These are phyloP conservation scores for Claviceps arundinis DNA, from an alignment of 2,329 filamentous ascomycete genomes.

Conservation along the genomic window DNA sequence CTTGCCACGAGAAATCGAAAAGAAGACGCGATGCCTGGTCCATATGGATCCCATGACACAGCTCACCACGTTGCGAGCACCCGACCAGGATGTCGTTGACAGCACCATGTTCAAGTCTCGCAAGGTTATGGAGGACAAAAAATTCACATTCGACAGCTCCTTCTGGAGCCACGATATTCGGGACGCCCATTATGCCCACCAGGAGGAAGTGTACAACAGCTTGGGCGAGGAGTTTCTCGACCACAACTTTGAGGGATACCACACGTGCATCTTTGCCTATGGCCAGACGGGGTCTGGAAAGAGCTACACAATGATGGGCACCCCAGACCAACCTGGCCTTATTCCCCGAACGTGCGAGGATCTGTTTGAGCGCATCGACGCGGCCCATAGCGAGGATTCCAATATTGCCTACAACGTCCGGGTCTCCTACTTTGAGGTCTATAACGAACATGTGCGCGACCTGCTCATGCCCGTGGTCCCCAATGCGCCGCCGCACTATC, in stretches of 20 bases:
- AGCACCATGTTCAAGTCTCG: constrained; percentile 47
- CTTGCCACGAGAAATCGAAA: constrained; percentile 67
- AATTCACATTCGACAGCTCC: constrained; percentile 92
- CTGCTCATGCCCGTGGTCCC: constrained; percentile 61
- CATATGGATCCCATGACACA: constrained; percentile 83
- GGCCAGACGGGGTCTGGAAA: constrained; percentile 96
- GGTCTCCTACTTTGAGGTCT: constrained; percentile 97
- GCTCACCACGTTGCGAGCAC: constrained; percentile 66
- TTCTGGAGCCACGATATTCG: constrained; percentile 85
- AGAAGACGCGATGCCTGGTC: constrained; percentile 72
- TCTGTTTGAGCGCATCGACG: constrained; percentile 84
- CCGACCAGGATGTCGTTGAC: constrained; percentile 34
- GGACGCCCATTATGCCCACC: constrained; percentile 78
- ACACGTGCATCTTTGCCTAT: constrained; percentile 98
- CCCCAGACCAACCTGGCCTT: constrained; percentile 68
- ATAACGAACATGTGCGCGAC: constrained; percentile 97
- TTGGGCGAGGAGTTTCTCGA: constrained; percentile 94
- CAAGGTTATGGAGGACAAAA: constrained; percentile 73
- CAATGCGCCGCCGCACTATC: constrained; percentile 71
- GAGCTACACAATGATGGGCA: constrained; percentile 97
- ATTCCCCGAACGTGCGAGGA: constrained; percentile 95
- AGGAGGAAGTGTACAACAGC: constrained; percentile 87
- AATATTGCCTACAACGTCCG: constrained; percentile 95
- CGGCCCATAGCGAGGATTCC: constrained; percentile 60
- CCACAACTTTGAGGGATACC: constrained; percentile 98